Conservation (phyloP, 2,329 filamentous ascomycete genomes). For the Chaetomiaceae sp. region DNA sequence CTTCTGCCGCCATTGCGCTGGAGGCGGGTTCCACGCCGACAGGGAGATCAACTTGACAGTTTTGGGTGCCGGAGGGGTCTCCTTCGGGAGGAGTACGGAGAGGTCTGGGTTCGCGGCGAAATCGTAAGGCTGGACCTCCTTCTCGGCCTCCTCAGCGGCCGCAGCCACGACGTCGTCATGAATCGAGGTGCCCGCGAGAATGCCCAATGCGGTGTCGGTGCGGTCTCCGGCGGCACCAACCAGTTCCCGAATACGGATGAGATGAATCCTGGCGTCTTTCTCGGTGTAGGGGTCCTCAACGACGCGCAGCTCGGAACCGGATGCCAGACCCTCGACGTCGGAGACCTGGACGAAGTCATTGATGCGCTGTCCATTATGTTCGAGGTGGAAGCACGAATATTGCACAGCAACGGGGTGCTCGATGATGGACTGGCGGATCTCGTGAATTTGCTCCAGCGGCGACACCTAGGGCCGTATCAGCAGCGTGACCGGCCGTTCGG, state of each 20-base stretch:
- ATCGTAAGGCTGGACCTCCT: slow-evolving; percentile 63
- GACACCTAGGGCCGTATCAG: slow-evolving; percentile 57
- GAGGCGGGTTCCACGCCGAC: slow-evolving; percentile 94
- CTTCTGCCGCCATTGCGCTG: slow-evolving; percentile 81
- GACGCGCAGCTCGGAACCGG: slow-evolving; percentile 71
- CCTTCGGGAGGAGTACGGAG: slow-evolving; percentile 63
- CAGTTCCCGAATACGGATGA: slow-evolving; percentile 84
- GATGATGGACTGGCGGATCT: slow-evolving; percentile 93
- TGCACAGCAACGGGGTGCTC: slow-evolving; percentile 89
- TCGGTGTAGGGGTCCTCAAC: slow-evolving; percentile 96
- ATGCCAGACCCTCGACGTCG: slow-evolving; percentile 72
- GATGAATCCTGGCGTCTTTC: slow-evolving; percentile 93
- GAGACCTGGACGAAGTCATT: slow-evolving; percentile 93
- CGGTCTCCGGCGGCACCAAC: slow-evolving; percentile 88
- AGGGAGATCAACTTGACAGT: slow-evolving; percentile 84
- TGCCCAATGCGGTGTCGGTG: slow-evolving; percentile 78
- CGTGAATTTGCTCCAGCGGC: slow-evolving; percentile 91
- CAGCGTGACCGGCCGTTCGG: background rate
- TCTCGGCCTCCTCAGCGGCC: slow-evolving; percentile 36
- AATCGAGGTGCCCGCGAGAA: slow-evolving; percentile 77
- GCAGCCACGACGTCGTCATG: slow-evolving; percentile 67
- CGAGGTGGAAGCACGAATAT: slow-evolving; percentile 98
- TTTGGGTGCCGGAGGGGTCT: slow-evolving; percentile 67
- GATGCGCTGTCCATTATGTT: slow-evolving; percentile 80
- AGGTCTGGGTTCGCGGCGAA: slow-evolving; percentile 64